Base-by-base conservation (phyloP, 257 asterid species). In the Eustoma russellianum region DNA sequence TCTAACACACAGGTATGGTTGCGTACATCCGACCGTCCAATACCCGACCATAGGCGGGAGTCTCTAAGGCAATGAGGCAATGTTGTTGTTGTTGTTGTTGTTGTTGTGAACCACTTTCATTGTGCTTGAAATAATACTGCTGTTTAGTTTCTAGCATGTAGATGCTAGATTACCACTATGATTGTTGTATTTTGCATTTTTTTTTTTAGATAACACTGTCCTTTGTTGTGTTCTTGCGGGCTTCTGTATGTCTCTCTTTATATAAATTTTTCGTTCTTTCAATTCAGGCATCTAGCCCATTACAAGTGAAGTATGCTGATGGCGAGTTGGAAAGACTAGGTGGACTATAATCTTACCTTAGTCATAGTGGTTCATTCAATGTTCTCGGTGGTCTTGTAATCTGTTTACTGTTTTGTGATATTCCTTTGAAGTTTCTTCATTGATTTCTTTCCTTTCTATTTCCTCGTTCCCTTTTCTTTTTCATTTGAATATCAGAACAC, bases 321-420 rank as follows among this genome's bases (percentile, higher is more conserved):
- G 99, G 99, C 65, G 99, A 92, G 69, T 78, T 92, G 91, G 99
- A 92, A 80, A 79, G 97, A 71, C 94, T 92, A 85, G 99, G 99
- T 92, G 64, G 60, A 46, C 33, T 73, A 63, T 53, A 46, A 45
- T 48, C 61, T 53, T 16, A 57, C 47, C 28, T 62, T 52, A 52
- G 33, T 48, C 48, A 15, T 49, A 33, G 61, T 46, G 33, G 52
- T 34, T 54, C 50, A 46, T 63, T 56, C 50, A 11, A 38, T 38
- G 7, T 38, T 8, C 9, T 38, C 43, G 12, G 11, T 38, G 43
- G 9, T 38, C 43, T 19, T 34, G 51, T 62, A 45, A 62, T 53
- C 9, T 53, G 33, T 58, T 52, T 18, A 50, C 63, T 62, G 14
- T 38, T 40, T 59, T 57, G 30, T 53, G 33, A 38, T 51, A 52